Evolutionary conservation across 495 filamentous ascomycete species (phyloP).

Genomic region (Pyronema omphalodes): DNA sequence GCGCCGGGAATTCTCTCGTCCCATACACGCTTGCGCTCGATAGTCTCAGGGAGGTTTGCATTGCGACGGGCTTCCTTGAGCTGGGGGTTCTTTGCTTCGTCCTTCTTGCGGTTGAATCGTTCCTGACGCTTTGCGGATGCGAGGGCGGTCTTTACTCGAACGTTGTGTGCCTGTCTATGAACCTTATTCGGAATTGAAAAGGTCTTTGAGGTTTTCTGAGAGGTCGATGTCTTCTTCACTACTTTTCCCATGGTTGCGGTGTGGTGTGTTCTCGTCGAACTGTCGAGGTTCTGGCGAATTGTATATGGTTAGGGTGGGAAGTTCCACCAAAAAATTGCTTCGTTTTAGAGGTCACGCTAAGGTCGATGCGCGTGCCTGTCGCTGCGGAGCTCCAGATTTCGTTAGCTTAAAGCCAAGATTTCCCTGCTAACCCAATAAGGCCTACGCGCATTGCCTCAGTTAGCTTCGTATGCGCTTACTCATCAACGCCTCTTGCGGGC

Average conservation of each 20-base stretch:
- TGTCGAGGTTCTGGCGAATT: background rate
- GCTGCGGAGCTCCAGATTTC: too few species aligned
- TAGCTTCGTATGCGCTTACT: too few species aligned
- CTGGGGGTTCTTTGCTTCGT: conserved; percentile 70
- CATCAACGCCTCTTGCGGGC: too few species aligned
- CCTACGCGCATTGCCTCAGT: too few species aligned
- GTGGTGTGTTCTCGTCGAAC: background rate
- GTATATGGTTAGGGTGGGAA: background rate
- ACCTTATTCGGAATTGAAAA: conserved; percentile 46
- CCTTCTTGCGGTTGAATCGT: conserved; percentile 56
- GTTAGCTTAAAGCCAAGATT: too few species aligned
- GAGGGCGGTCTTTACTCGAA: conserved; percentile 56
- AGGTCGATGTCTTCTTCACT: conserved; percentile 17
- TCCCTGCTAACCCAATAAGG: too few species aligned
- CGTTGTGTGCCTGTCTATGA: conserved; percentile 51
- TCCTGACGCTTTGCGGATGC: conserved; percentile 55
- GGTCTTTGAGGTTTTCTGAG: conserved; percentile 13
- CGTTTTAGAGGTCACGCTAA: too few species aligned
- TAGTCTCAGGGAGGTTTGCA: conserved; percentile 62
- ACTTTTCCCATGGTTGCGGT: conserved; percentile 9
- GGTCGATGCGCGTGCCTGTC: too few species aligned
- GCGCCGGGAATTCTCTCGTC: conserved; percentile 63
- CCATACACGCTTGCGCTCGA: conserved; percentile 84
- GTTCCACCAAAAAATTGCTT: background rate
- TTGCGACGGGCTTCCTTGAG: conserved; percentile 49